These are phyloP conservation scores for Tricladium varicosporioides DNA, from an alignment of 2,329 filamentous ascomycete species.

Conservation along the genomic window DNA sequence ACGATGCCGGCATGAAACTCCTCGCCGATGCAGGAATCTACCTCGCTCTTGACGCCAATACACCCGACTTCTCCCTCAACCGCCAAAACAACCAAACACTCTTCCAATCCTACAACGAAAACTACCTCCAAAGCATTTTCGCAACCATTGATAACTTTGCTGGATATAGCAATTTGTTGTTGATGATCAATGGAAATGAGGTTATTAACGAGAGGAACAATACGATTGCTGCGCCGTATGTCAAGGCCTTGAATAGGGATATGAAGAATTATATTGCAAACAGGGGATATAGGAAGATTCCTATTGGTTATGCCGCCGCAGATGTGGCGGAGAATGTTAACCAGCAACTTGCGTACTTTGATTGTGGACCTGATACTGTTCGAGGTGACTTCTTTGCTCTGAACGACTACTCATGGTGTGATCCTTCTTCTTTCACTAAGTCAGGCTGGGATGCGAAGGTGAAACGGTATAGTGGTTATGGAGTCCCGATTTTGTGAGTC, in stretches of 20 bases:
- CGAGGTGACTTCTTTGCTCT: conserved; percentile 63
- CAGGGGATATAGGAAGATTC: conserved; percentile 48
- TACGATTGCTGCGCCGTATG: conserved; percentile 50
- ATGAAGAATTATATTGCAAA: conserved; percentile 50
- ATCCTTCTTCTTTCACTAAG: conserved; percentile 51
- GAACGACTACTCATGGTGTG: conserved; percentile 67
- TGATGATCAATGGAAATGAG: conserved; percentile 87
- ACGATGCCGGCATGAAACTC: conserved; percentile 76
- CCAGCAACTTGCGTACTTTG: conserved; percentile 70
- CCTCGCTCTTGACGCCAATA: conserved; percentile 78
- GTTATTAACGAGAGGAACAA: conserved; percentile 63
- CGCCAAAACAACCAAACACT: conserved; percentile 68
- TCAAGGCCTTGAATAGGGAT: conserved; percentile 57
- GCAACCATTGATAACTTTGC: conserved; percentile 66
- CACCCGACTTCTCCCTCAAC: conserved; percentile 65
- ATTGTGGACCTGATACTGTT: conserved; percentile 64
- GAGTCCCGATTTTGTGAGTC: conserved; percentile 55
- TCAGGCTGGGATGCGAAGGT: conserved; percentile 69
- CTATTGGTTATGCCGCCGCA: conserved; percentile 59
- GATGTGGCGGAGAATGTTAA: conserved; percentile 68
- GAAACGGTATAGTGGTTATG: conserved; percentile 61
- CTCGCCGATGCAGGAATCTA: conserved; percentile 82
- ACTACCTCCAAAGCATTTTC: conserved; percentile 46
- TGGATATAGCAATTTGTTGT: conserved; percentile 68
- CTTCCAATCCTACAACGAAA: conserved; percentile 50